These are phyloP conservation scores for Acacia pycnantha DNA, from an alignment of 331 rosid genomes.

Conservation along the genomic window DNA sequence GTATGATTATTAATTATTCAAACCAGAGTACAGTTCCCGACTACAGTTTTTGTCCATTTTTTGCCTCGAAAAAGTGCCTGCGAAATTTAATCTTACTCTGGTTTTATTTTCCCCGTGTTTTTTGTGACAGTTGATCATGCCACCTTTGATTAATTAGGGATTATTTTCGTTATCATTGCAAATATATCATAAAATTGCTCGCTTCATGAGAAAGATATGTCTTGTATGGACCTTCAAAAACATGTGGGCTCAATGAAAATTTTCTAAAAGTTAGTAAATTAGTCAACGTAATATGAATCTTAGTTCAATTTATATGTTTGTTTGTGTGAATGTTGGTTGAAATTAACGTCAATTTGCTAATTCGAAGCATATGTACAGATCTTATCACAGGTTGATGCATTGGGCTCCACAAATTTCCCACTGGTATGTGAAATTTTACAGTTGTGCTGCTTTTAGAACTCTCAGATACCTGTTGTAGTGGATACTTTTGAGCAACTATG, in stretches of 20 bases:
- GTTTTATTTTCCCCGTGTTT: background rate
- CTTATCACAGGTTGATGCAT: slow-evolving; percentile 72
- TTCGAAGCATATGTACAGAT: slow-evolving; percentile 52
- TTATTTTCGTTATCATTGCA: background rate
- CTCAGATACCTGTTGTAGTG: slow-evolving; percentile 19
- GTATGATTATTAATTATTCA: background rate
- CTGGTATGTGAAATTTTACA: slow-evolving; percentile 53
- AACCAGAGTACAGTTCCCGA: too few relatives aligned
- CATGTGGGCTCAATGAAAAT: background rate
- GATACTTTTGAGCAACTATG: background rate
- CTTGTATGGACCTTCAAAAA: background rate
- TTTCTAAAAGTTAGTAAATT: background rate
- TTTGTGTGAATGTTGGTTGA: background rate
- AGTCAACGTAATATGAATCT: background rate
- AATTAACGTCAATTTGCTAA: slow-evolving; percentile 28
- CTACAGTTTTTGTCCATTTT: too few relatives aligned
- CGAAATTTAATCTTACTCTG: too few relatives aligned
- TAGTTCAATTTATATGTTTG: background rate
- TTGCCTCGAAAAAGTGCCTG: background rate
- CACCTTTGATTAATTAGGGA: background rate
- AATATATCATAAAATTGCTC: background rate
- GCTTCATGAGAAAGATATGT: background rate
- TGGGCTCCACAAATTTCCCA: slow-evolving; percentile 65
- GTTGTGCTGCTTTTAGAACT: slow-evolving; percentile 13
- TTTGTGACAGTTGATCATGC: background rate